phyloP scores from a whole-genome alignment of 2,329 filamentous ascomycete species.

The Xylaria sp. region DNA sequence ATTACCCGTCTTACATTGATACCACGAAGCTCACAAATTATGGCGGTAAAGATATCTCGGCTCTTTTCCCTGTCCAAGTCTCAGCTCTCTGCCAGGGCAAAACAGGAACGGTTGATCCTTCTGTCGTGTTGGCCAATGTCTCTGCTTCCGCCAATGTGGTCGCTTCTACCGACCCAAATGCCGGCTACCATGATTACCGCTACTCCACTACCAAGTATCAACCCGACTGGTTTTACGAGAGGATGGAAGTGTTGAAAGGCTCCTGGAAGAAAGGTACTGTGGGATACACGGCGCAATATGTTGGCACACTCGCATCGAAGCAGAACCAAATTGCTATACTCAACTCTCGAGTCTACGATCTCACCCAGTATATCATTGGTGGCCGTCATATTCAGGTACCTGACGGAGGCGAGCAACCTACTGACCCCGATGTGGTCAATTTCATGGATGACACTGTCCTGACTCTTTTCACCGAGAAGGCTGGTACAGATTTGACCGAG shows the following conservation, averaged over 20 bases:
- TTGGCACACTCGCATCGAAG: slow-evolving; percentile 73
- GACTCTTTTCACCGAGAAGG: slow-evolving; percentile 77
- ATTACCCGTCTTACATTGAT: slow-evolving; percentile 77
- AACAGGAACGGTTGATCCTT: slow-evolving; percentile 69
- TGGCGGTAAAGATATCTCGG: slow-evolving; percentile 85
- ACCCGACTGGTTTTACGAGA: slow-evolving; percentile 91
- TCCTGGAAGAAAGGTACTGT: slow-evolving; percentile 88
- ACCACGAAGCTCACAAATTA: slow-evolving; percentile 78
- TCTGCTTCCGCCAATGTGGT: slow-evolving; percentile 73
- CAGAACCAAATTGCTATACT: slow-evolving; percentile 79
- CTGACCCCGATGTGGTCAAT: slow-evolving; percentile 65
- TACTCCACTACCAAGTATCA: slow-evolving; percentile 82
- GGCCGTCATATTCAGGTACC: slow-evolving; percentile 73
- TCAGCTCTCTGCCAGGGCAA: slow-evolving; percentile 87
- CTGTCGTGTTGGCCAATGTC: slow-evolving; percentile 85
- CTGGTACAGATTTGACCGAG: slow-evolving; percentile 84
- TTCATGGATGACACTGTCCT: slow-evolving; percentile 85
- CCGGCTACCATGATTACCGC: slow-evolving; percentile 92
- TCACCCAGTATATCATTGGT: slow-evolving; percentile 83
- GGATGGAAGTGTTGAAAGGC: slow-evolving; percentile 79
- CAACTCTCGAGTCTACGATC: slow-evolving; percentile 83
- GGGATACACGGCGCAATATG: slow-evolving; percentile 82
- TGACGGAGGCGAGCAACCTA: slow-evolving; percentile 60
- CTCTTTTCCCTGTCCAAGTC: slow-evolving; percentile 92
- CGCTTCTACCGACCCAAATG: slow-evolving; percentile 74